Conservation (phyloP, 148 eudicot genomes). For the Fagopyrum homotropicum region DNA sequence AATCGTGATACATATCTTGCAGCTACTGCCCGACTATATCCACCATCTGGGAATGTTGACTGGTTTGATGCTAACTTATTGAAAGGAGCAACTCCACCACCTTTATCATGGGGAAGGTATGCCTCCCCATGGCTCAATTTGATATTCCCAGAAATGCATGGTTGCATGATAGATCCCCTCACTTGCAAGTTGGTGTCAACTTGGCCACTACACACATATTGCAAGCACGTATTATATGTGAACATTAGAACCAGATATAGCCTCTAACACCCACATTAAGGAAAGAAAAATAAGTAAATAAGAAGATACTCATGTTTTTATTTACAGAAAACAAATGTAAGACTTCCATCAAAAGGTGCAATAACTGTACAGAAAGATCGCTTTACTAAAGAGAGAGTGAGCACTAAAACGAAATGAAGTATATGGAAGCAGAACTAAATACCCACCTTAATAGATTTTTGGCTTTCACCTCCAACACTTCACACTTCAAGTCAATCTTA, state of each 20-base stretch:
- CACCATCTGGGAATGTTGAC: constrained; percentile 49
- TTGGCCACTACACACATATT: constrained; percentile 60
- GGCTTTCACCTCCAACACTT: constrained; percentile 86
- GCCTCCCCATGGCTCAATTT: constrained; percentile 96
- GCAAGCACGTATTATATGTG: neutral
- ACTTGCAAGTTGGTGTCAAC: constrained; percentile 94
- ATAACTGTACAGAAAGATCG: neutral
- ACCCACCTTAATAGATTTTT: constrained; percentile 80
- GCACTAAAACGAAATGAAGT: neutral
- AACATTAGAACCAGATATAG: neutral
- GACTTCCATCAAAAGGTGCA: neutral
- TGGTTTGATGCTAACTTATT: constrained; percentile 54
- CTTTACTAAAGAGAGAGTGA: neutral
- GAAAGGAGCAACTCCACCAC: constrained; percentile 83
- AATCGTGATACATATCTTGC: constrained; percentile 89
- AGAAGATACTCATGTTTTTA: neutral
- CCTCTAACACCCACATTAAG: neutral
- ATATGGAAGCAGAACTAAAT: neutral
- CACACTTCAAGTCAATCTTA: constrained; percentile 93
- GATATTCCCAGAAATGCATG: constrained; percentile 90
- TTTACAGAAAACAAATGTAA: neutral
- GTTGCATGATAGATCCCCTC: constrained; percentile 90
- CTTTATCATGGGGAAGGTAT: constrained; percentile 95
- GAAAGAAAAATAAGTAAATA: neutral
- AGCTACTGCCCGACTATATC: constrained; percentile 76